Conservation (phyloP, 805 yeast genomes). For the Saccharomycopsis malanga region DNA sequence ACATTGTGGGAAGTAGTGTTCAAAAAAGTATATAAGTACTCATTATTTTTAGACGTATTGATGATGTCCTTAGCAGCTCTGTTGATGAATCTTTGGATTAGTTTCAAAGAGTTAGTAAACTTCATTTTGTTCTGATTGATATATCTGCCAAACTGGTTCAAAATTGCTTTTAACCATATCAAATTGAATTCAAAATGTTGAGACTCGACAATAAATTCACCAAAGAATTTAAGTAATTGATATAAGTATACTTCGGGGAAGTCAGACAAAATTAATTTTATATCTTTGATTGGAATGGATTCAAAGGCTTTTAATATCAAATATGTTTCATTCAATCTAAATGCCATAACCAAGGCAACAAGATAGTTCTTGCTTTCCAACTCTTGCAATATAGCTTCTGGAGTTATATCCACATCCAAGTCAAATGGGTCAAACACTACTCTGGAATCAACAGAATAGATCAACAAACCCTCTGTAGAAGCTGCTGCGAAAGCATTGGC, state of each 20-base stretch:
- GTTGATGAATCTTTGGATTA: constrained; percentile 67
- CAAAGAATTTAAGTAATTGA: constrained; percentile 62
- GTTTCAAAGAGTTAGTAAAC: constrained; percentile 57
- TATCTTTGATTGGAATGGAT: constrained; percentile 60
- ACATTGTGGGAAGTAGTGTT: constrained; percentile 6
- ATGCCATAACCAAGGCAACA: constrained; percentile 83
- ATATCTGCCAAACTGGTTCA: constrained; percentile 71
- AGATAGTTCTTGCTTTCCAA: constrained; percentile 52
- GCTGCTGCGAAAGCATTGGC: constrained; percentile 89
- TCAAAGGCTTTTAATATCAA: constrained; percentile 71
- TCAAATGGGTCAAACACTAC: constrained; percentile 90
- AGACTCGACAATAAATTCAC: constrained; percentile 56
- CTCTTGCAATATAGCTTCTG: constrained; percentile 59
- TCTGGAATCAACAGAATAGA: constrained; percentile 72
- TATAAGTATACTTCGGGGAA: constrained; percentile 74
- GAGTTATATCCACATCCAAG: constrained; percentile 86
- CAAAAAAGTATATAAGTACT: constrained; percentile 43
- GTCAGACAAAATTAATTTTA: constrained; percentile 56
- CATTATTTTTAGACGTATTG: constrained; percentile 44
- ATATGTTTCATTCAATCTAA: constrained; percentile 78
- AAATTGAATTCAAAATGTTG: constrained; percentile 82
- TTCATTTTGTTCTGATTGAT: constrained; percentile 56
- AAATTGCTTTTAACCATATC: constrained; percentile 66
- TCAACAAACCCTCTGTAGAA: constrained; percentile 84
- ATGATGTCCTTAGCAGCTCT: constrained; percentile 72